Base-by-base conservation (phyloP, 2,329 filamentous ascomycete species). In the Cercospora canescens region DNA sequence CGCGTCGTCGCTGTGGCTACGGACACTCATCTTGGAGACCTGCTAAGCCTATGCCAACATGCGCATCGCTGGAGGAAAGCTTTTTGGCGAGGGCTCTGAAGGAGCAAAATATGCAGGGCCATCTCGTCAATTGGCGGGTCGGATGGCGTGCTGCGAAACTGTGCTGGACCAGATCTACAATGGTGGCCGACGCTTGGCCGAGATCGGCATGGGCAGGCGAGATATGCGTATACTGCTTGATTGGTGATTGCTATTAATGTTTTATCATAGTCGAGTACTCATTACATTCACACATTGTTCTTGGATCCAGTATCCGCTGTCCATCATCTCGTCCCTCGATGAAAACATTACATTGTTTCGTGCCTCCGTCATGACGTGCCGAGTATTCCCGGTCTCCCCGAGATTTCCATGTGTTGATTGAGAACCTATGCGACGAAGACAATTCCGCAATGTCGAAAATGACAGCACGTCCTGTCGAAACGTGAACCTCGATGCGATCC, bases 101-200 rank as follows among this genome's bases (percentile, higher is more conserved):
- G 30, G 16, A 9, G 32, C 18, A 30, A 24, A 16, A 24, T 7
- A 5, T 55, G 52, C 52, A 34, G 32, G 48, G 39, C 45, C 39
- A 37, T 52, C 7, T 55, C 28, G 30, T 52, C n/a, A 61, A 37
- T 52, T 52, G 41, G 28, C 39, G 32, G 48, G 18, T n/a, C 30
- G 32, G 48, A 62, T 62, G 60, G 60, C 60, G 60, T 62, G 60
- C 60, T 62, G 50, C 34, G 45, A 39, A 21, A 21, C 30, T 54
- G 50, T 62, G 39, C 56, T 34, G 24, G 30, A 24, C 45, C 32
- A 18, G 59, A 52, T 32, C 39, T 52, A 21, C 21, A 28, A 52
- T 41, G 32, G 45, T 18, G 60, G 32, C 48, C 30, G 60, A 62
- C 28, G 48, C 48, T 62, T 62, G 60, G 60, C 60, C 35, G 21